Evolutionary conservation across 2,329 filamentous ascomycete genomes (phyloP).

Genomic region (Penicillium sp.): DNA sequence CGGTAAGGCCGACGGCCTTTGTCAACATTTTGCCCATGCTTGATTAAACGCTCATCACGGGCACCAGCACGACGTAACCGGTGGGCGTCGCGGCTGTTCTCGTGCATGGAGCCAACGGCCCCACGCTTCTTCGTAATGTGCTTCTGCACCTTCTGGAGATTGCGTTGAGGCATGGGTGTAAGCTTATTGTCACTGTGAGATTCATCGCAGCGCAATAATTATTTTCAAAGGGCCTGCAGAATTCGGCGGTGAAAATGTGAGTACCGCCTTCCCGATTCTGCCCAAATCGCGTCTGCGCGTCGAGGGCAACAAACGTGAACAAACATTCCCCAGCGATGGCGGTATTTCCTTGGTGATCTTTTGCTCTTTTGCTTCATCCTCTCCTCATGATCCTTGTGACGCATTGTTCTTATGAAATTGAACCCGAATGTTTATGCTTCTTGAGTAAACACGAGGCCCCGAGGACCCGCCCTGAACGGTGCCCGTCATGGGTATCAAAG

Average conservation of each 20-base stretch:
- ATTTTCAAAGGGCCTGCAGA: conserved; percentile 31
- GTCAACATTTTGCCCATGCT: conserved; percentile 65
- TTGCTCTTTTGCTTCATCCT: conserved; percentile 4
- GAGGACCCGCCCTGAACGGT: conserved; percentile 29
- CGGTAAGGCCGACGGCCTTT: conserved; percentile 73
- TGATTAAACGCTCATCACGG: conserved; percentile 78
- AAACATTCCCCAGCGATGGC: conserved; percentile 33
- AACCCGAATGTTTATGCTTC: conserved; percentile 20
- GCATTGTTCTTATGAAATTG: conserved; percentile 1
- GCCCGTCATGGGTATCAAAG: conserved; percentile 47
- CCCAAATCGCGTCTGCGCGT: conserved; percentile 35
- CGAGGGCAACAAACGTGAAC: conserved; percentile 25
- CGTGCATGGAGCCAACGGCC: conserved; percentile 72
- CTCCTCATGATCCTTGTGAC: conserved; percentile 5
- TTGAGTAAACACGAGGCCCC: conserved; percentile 30
- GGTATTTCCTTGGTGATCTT: conserved; percentile 18
- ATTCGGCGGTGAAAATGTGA: conserved; percentile 29
- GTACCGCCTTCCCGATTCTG: conserved; percentile 21
- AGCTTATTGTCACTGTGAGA: conserved; percentile 1
- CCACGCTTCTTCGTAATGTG: conserved; percentile 84
- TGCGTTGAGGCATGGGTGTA: conserved; percentile 63
- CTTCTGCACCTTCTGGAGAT: conserved; percentile 80
- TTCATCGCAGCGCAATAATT: conserved; percentile 15
- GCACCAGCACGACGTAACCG: conserved; percentile 74
- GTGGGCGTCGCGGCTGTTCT: conserved; percentile 82